Evolutionary conservation across 306 rosid genomes (phyloP).

Genomic region (Cucumis cinereus): DNA sequence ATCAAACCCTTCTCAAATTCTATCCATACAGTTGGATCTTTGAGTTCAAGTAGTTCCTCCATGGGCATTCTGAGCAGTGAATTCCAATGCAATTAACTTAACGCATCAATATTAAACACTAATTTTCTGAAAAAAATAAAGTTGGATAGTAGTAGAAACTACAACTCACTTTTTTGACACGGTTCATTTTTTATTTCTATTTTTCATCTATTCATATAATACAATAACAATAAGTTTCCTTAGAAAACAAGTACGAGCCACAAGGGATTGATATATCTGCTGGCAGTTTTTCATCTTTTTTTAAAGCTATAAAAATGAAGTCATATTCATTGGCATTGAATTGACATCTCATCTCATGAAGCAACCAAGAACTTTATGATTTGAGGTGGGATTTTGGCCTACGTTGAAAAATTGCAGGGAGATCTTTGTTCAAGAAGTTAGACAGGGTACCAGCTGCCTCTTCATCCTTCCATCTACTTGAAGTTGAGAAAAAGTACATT

Average conservation of each 20-base stretch:
- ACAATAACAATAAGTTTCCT: background rate
- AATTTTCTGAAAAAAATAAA: background rate
- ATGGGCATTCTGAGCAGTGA: conserved; percentile 54
- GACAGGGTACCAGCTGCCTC: background rate
- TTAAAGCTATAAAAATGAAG: background rate
- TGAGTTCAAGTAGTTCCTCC: conserved; percentile 59
- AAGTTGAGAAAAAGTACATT: background rate
- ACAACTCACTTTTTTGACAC: background rate
- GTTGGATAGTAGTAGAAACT: background rate
- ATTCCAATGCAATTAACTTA: conserved; percentile 9
- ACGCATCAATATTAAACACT: background rate
- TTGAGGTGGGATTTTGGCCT: background rate
- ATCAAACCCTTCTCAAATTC: conserved; percentile 83
- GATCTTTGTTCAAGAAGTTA: background rate
- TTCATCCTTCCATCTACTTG: background rate
- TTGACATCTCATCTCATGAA: background rate
- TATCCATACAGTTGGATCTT: conserved; percentile 76
- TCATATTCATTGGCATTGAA: background rate
- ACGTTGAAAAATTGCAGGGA: background rate
- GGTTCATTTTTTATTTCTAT: background rate
- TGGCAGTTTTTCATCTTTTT: background rate
- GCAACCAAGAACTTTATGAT: background rate
- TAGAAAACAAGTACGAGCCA: background rate
- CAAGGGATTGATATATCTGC: background rate
- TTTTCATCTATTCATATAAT: background rate